Base-by-base conservation (phyloP, 2,329 filamentous ascomycete species). In the Xenoacremonium recifei region DNA sequence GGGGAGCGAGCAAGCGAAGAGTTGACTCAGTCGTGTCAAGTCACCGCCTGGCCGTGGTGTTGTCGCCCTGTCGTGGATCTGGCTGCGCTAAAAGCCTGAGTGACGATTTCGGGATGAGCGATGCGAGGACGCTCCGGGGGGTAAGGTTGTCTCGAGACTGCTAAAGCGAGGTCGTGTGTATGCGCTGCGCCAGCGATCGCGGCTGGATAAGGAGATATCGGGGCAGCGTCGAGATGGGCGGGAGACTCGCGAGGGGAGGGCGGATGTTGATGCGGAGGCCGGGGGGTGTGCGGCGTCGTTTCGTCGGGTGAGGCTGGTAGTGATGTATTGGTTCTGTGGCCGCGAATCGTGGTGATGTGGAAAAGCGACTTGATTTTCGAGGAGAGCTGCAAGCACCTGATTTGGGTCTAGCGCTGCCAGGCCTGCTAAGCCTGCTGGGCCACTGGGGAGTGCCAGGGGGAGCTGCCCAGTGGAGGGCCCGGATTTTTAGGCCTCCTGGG, bases 391-490 rank as follows among this genome's bases (percentile, higher is more conserved):
- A 53, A 50, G 44, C 42, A 47, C 50, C 62, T 62, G 49, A 38
- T 60, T 60, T 56, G 34, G 62, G 65, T 47, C 48, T 65, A 67
- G 65, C 57, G 62, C 43, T n/a, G 40, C n/a, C n/a, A n/a, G 38
- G 37, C 48, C 45, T 38, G 41, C n/a, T n/a, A n/a, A n/a, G n/a
- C n/a, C n/a, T n/a, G n/a, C n/a, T n/a, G n/a, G n/a, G n/a, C n/a
- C n/a, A n/a, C n/a, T n/a, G n/a, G n/a, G n/a, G n/a, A n/a, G n/a
- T n/a, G n/a, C n/a, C n/a, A n/a, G n/a, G n/a, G n/a, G n/a, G n/a
- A n/a, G n/a, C n/a, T n/a, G n/a, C n/a, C n/a, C n/a, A n/a, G n/a
- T 45, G 39, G 35, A 35, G 33, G 35, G 18, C 43, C 39, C 38
- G n/a, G 37, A 37, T 42, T 20, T 21, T 35, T 39, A 31, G 53